A percentile compares a stretch with the other conserved stretches of the same genome.
Evolutionary conservation across 345 rosid species (phyloP).

Genomic region (Leavenworthia alabamica): DNA sequence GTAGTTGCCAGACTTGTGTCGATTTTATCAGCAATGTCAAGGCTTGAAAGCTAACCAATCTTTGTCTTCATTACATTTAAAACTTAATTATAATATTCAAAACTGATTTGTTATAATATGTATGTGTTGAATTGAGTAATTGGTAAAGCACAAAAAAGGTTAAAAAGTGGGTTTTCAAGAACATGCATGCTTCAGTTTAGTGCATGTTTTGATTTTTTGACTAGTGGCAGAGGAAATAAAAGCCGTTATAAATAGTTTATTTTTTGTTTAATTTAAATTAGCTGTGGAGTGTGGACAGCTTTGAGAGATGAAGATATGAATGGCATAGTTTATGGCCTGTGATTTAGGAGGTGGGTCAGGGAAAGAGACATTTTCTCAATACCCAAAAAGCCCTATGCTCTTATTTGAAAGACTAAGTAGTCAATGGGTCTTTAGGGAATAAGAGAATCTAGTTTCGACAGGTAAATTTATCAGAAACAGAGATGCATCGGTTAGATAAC

Average conservation of each 20-base stretch:
- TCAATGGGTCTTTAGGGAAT: neutral
- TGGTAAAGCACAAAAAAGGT: neutral
- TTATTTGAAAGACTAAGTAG: neutral
- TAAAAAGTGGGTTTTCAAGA: slow-evolving; percentile 19
- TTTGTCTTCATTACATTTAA: slow-evolving; percentile 6
- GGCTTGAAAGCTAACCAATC: slow-evolving; percentile 15
- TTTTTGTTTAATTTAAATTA: slow-evolving; percentile 14
- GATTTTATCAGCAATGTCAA: slow-evolving; percentile 62
- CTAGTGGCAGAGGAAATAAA: slow-evolving; percentile 7
- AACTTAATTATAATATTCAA: neutral
- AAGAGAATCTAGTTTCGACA: neutral
- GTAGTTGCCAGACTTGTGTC: slow-evolving; percentile 92
- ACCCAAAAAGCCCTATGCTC: slow-evolving; percentile 9
- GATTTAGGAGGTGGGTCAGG: slow-evolving; percentile 22
- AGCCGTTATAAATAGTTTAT: neutral
- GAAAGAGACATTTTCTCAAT: slow-evolving; percentile 8
- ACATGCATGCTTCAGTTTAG: slow-evolving; percentile 25
- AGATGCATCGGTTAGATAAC: neutral
- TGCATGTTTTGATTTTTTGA: slow-evolving; percentile 32
- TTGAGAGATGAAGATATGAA: slow-evolving; percentile 21
- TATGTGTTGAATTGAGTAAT: slow-evolving; percentile 21
- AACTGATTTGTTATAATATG: slow-evolving; percentile 1
- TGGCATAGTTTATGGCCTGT: slow-evolving; percentile 20
- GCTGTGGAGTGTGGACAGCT: slow-evolving; percentile 33
- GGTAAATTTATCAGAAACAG: too few species aligned